A percentile compares a stretch with the other conserved stretches of the same genome.
Conservation (phyloP, 139 green algal species). For the Coccomyxa sp. region DNA sequence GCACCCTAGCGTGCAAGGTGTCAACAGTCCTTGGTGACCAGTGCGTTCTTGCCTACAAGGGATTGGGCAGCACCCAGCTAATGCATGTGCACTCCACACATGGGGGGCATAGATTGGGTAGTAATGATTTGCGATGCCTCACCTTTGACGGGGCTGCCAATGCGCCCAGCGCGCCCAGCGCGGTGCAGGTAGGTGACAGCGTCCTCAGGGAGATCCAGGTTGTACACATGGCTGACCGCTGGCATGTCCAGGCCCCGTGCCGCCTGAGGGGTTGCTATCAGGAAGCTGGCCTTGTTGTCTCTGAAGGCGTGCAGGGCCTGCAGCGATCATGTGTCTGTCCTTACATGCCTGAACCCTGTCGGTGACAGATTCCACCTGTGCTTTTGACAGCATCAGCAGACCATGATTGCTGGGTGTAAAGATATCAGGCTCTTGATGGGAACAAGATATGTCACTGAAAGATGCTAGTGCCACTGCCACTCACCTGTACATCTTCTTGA, state of each 20-base stretch:
- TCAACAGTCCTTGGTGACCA: background rate
- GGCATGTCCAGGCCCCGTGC: constrained; percentile 81
- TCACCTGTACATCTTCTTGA: too few relatives aligned
- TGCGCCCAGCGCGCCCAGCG: constrained; percentile 68
- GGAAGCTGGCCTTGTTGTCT: constrained; percentile 60
- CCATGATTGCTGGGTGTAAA: too few relatives aligned
- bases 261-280: constrained; percentile 63
- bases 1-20: too few relatives aligned
- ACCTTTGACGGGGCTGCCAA: constrained; percentile 44
- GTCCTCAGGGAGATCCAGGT: constrained; percentile 48
- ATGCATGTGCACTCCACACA: background rate
- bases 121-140: too few relatives aligned
- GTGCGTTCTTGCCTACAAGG: background rate
- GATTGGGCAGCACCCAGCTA: background rate
- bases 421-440: too few relatives aligned
- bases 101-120: too few relatives aligned
- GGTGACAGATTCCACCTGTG: too few relatives aligned
- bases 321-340: too few relatives aligned
- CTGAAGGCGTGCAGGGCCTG: constrained; percentile 68
- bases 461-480: too few relatives aligned
- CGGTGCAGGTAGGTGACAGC: constrained; percentile 75
- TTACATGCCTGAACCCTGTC: too few relatives aligned
- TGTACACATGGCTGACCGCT: constrained; percentile 82
- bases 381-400: too few relatives aligned
- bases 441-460: too few relatives aligned